Percentiles rank a stretch among this genome's conserved stretches.
phyloP scores from a whole-genome alignment of 78 protist species.

The Dictyostelium discoideum region dicty_2.7 NC_007088.5:2230001-2230500 shows the following conservation, averaged over 20 bases:
- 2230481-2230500: neutral
- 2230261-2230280: too few species aligned
- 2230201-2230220: too few species aligned
- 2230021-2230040: conserved; percentile 91
- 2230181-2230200: conserved; percentile 5
- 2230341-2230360: conserved; percentile 19
- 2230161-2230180: conserved; percentile 68
- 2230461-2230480: neutral
- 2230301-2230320: conserved; percentile 81
- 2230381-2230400: neutral
- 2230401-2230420: neutral
- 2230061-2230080: conserved; percentile 12
- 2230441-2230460: conserved; percentile 16
- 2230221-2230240: too few species aligned
- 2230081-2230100: neutral
- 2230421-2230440: neutral
- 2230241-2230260: too few species aligned
- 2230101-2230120: neutral
- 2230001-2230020: conserved; percentile 80
- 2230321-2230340: conserved; percentile 92
- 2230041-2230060: conserved; percentile 81
- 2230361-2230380: neutral
- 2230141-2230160: conserved; percentile 62
- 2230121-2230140: conserved; percentile 29
- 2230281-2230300: conserved; percentile 84